Percentiles rank a stretch among this genome's conserved stretches.
These are phyloP conservation scores for Penicillium polonicum DNA, from an alignment of 2,329 filamentous ascomycete genomes.

Conservation along the genomic window DNA sequence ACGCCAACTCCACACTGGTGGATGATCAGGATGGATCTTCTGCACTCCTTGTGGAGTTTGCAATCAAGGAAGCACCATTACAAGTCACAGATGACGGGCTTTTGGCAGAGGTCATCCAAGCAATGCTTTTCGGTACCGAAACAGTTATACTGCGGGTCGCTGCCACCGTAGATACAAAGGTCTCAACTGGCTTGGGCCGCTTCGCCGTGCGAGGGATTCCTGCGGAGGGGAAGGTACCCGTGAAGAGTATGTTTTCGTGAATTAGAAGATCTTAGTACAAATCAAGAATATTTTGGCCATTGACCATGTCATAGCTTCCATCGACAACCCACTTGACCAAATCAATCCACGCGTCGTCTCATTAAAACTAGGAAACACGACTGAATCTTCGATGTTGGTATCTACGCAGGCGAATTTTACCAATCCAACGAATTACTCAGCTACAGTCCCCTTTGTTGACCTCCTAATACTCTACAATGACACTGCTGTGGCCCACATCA, in stretches of 20 bases:
- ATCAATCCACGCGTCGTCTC: conserved; percentile 66
- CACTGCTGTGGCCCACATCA: conserved; percentile 72
- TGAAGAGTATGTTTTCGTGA: conserved; percentile 76
- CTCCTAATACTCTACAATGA: conserved; percentile 73
- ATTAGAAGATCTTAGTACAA: conserved; percentile 21
- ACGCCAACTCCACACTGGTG: conserved; percentile 74
- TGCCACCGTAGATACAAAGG: conserved; percentile 77
- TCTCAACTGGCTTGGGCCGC: conserved; percentile 77
- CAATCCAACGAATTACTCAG: conserved; percentile 86
- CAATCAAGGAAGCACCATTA: conserved; percentile 75
- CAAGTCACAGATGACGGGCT: conserved; percentile 77
- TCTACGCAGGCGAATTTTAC: conserved; percentile 75
- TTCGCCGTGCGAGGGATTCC: conserved; percentile 82
- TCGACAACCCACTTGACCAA: conserved; percentile 52
- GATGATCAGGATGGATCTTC: conserved; percentile 59
- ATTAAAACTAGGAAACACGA: conserved; percentile 71
- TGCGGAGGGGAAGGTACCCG: conserved; percentile 75
- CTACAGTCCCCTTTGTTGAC: conserved; percentile 74
- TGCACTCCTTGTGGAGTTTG: conserved; percentile 70
- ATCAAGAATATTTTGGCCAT: conserved; percentile 19
- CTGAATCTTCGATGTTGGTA: conserved; percentile 67
- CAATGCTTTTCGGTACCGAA: conserved; percentile 71
- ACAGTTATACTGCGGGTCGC: conserved; percentile 70
- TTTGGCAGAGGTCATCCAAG: conserved; percentile 77
- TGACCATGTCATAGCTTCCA: conserved; percentile 54